Conservation (phyloP, 2,329 filamentous ascomycete genomes). For the Harringtonia aguacate region DNA sequence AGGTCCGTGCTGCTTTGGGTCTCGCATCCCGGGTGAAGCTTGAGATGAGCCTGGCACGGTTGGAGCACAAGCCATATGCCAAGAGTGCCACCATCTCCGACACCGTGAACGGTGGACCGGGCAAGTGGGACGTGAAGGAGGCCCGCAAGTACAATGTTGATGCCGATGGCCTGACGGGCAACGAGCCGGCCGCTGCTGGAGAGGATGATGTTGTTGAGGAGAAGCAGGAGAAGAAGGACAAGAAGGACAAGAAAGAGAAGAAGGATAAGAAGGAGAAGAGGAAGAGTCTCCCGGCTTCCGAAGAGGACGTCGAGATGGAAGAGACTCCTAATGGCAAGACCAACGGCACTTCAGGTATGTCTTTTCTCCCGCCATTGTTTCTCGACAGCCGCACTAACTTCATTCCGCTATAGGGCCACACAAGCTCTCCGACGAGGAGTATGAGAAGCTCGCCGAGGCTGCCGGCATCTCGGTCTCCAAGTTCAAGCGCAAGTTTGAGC, state of each 20-base stretch:
- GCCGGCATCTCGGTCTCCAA: slow-evolving; percentile 63
- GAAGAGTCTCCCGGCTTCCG: slow-evolving; percentile 1
- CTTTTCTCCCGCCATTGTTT: neutral
- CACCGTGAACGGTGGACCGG: slow-evolving; percentile 41
- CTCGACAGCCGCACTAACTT: neutral
- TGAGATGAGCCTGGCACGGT: slow-evolving; percentile 61
- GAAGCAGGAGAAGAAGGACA: slow-evolving; percentile 27
- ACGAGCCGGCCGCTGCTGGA: slow-evolving; percentile 45
- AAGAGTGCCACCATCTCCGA: slow-evolving; percentile 21
- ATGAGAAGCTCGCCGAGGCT: slow-evolving; percentile 49
- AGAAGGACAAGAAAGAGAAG: slow-evolving; percentile 14
- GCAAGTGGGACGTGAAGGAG: slow-evolving; percentile 88
- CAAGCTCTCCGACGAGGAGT: slow-evolving; percentile 45
- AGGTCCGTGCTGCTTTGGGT: slow-evolving; percentile 77
- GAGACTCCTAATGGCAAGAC: slow-evolving; percentile 2
- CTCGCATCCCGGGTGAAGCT: slow-evolving; percentile 60
- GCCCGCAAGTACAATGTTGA: slow-evolving; percentile 90
- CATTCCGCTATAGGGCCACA: slow-evolving; percentile 12
- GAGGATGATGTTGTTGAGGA: slow-evolving; percentile 27
- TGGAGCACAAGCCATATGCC: slow-evolving; percentile 86
- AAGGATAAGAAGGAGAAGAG: slow-evolving; percentile 10
- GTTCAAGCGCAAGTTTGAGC: slow-evolving; percentile 69
- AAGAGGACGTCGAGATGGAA: slow-evolving; percentile 8
- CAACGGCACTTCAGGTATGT: slow-evolving; percentile 4
- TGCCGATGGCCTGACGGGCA: slow-evolving; percentile 70